These are phyloP conservation scores for Silene coronaria DNA, from an alignment of 179 eudicot genomes.

Conservation along the genomic window DNA sequence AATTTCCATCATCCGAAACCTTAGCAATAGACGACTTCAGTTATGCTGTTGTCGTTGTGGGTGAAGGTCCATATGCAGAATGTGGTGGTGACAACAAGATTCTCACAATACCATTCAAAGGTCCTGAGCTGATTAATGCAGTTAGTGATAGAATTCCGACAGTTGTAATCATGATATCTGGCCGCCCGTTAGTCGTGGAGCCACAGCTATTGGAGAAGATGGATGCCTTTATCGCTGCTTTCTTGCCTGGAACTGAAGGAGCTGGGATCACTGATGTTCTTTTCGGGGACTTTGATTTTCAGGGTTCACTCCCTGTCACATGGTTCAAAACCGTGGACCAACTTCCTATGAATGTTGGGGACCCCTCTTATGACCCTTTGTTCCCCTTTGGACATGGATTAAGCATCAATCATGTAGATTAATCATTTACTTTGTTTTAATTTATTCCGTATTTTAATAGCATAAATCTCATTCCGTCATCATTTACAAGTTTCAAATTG, in stretches of 20 bases:
- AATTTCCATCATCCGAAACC: conserved; percentile 48
- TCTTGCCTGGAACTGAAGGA: conserved; percentile 74
- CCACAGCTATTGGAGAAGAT: conserved; percentile 44
- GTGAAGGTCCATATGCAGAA: conserved; percentile 69
- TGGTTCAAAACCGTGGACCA: conserved; percentile 67
- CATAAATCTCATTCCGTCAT: too few relatives aligned
- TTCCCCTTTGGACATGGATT: conserved; percentile 63
- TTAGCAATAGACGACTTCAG: conserved; percentile 38
- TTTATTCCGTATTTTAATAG: too few relatives aligned
- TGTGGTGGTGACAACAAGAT: conserved; percentile 49
- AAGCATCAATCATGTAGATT: conserved; percentile 18
- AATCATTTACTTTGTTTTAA: too few relatives aligned
- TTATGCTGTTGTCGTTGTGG: conserved; percentile 57
- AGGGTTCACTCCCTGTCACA: conserved; percentile 55
- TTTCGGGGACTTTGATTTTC: conserved; percentile 54
- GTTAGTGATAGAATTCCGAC: conserved; percentile 52
- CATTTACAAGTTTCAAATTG: too few relatives aligned
- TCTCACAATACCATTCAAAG: conserved; percentile 53
- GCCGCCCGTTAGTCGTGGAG: conserved; percentile 55
- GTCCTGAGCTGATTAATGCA: conserved; percentile 36
- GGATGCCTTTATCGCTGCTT: conserved; percentile 61
- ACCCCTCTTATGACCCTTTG: conserved; percentile 41
- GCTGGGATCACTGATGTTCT: conserved; percentile 56
- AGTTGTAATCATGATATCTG: conserved; percentile 47
- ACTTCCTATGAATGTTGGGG: conserved; percentile 41